phyloP scores from a whole-genome alignment of 2,329 filamentous ascomycete species.

The Parascedosporium putredinis region DNA sequence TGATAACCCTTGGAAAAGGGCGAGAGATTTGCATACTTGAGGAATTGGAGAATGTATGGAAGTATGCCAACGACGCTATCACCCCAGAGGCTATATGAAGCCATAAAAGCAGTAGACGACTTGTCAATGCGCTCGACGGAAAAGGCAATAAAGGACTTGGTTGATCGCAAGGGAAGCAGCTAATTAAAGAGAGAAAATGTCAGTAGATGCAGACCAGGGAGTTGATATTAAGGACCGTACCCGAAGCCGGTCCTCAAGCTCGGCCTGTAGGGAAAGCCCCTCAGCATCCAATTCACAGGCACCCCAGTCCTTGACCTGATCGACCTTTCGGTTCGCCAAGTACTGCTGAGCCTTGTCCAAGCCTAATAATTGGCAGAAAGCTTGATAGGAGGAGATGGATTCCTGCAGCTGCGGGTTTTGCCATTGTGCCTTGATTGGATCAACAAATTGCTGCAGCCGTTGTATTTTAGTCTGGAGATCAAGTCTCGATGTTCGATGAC shows the following conservation, averaged over 20 bases:
- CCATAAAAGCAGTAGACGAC: constrained; percentile 59
- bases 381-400: constrained; percentile 61
- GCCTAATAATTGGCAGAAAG: constrained; percentile 71
- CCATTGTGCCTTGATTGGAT: constrained; percentile 77
- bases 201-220: no score
- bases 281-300: constrained; percentile 65
- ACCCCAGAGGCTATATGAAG: constrained; percentile 75
- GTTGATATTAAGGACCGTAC: constrained; percentile 24
- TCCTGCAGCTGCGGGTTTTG: constrained; percentile 56
- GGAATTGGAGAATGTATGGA: constrained; percentile 74
- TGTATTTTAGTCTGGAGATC: constrained; percentile 60
- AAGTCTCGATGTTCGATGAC: constrained; percentile 70
- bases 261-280: constrained; percentile 66
- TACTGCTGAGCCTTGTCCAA: constrained; percentile 75
- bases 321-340: constrained; percentile 60
- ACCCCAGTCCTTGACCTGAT: constrained; percentile 76
- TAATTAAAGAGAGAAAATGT: constrained; percentile 22
- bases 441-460: constrained; percentile 66
- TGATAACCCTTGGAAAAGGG: no score
- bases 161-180: constrained; percentile 70
- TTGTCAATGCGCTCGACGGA: constrained; percentile 84
- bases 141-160: constrained; percentile 84
- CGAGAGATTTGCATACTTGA: constrained; percentile 44
- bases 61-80: constrained; percentile 72
- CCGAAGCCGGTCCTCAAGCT: constrained; percentile 67